Conservation (phyloP, 2,329 filamentous ascomycete species). For the Sclerotinia sclerotiorum region DNA sequence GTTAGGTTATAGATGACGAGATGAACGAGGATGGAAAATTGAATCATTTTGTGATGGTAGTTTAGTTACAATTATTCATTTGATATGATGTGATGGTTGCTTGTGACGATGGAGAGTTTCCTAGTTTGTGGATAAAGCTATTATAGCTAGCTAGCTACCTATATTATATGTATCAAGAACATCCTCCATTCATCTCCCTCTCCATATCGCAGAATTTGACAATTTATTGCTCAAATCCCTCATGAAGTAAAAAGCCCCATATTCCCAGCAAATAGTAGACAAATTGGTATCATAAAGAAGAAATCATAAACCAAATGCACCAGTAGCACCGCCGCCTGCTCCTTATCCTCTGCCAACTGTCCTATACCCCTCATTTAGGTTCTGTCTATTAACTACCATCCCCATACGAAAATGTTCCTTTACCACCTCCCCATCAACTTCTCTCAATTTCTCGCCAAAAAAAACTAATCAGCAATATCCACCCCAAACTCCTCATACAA, state of each 20-base stretch:
- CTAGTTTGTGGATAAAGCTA: neutral
- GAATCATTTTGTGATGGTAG: neutral
- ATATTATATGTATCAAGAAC: neutral
- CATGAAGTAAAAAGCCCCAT: no score
- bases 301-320: slow-evolving; percentile 4
- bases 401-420: neutral
- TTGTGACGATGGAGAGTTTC: neutral
- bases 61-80: neutral
- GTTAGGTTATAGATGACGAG: no score
- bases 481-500: slow-evolving; percentile 42
- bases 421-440: no score
- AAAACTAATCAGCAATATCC: slow-evolving; percentile 35
- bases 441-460: neutral
- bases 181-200: neutral
- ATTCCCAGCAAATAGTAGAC: neutral
- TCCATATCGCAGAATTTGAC: neutral
- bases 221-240: neutral
- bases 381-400: neutral
- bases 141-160: neutral
- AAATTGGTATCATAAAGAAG: slow-evolving; percentile 5
- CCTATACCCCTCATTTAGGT: neutral
- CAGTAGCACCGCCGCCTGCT: no score
- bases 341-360: neutral
- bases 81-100: no score
- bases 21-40: neutral